Base-by-base conservation (phyloP, 2,329 filamentous ascomycete species). In the Pseudocercospora ulei region DNA sequence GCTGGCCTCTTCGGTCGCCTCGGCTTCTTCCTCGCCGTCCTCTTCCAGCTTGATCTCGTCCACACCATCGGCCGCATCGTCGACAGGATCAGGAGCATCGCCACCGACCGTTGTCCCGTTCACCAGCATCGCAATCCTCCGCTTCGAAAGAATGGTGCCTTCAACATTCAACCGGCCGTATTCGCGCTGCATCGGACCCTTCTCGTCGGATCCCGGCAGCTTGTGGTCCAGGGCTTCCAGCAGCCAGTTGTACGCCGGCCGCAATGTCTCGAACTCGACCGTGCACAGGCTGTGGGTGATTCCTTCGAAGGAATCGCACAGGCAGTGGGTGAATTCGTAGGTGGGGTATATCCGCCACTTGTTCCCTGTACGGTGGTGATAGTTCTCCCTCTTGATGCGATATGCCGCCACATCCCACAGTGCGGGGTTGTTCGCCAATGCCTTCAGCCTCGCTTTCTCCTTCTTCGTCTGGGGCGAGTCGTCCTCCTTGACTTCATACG, bases 361-460 rank as follows among this genome's bases (percentile, higher is more conserved):
- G 48, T 74, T 68, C 18, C 82, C 84, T 0, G 87, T 93, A 22
- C 83, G 75, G 62, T 84, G 77, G 59, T 93, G 85, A 27, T 77
- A 71, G 44, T 67, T 67, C 52, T 82, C 77, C 54, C 80, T 74
- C 45, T 85, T 72, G 39, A 96, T 79, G 44, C 88, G 77, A 63
- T 94, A 96, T 9, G 88, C 88, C 1, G 83, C 82, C 38, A 94
- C 65, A 68, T 96, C 88, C 88, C 88, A 95, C 82, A 94, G 87
- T 63, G 93, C 84, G 4, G 87, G 86, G 60, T 33, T 95, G 18
- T 80, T 79, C 53, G 80, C 79, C 35, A 56, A 34, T 2, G 48
- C 46, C 44, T 56, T 60, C 22, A 62, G 40, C 43, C 53, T 56
- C 11, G 50, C 41, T 50, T 61, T 61, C 38, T 53, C 48, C 34